Evolutionary conservation across 179 eudicot genomes (phyloP).

Genomic region (Spinacia oleracea): DNA sequence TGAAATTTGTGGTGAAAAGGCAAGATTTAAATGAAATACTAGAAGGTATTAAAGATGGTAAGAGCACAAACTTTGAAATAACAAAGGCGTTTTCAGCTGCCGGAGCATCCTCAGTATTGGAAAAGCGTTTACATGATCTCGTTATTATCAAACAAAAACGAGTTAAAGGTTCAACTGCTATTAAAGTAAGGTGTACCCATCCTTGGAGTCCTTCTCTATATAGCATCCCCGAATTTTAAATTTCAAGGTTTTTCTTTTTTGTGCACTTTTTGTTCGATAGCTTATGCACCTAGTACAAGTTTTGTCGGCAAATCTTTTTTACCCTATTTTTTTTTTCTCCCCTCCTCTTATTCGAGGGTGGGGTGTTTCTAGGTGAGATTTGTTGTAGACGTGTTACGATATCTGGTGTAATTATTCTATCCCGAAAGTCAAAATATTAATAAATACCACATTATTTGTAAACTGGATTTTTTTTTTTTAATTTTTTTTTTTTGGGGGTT

Average conservation of each 20-base stretch:
- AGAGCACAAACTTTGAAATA: conserved; percentile 11
- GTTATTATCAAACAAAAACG: conserved; percentile 16
- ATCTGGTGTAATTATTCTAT: background rate
- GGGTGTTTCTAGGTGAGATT: background rate
- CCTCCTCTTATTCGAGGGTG: background rate
- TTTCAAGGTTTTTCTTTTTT: background rate
- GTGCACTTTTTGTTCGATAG: background rate
- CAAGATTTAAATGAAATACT: conserved; percentile 26
- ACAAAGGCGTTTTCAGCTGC: conserved; percentile 19
- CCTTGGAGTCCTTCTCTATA: conserved; percentile 28
- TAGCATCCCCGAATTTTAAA: conserved; percentile 27
- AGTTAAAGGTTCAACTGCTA: conserved; percentile 1
- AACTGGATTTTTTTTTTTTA: no score
- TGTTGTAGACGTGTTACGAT: conserved; percentile 10
- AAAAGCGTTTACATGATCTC: conserved; percentile 26
- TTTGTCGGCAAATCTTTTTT: background rate
- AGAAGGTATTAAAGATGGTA: conserved; percentile 16
- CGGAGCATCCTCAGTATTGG: conserved; percentile 14
- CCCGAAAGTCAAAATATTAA: background rate
- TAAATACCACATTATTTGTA: background rate
- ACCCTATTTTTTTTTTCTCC: background rate
- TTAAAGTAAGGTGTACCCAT: conserved; percentile 18
- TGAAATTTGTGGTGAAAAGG: conserved; percentile 27
- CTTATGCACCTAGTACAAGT: background rate
- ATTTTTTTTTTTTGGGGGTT: no score